A percentile compares a stretch with the other conserved stretches of the same genome.
phyloP scores from a whole-genome alignment of 768 basidiomycete genomes.

The Gymnopilus junonius region DNA sequence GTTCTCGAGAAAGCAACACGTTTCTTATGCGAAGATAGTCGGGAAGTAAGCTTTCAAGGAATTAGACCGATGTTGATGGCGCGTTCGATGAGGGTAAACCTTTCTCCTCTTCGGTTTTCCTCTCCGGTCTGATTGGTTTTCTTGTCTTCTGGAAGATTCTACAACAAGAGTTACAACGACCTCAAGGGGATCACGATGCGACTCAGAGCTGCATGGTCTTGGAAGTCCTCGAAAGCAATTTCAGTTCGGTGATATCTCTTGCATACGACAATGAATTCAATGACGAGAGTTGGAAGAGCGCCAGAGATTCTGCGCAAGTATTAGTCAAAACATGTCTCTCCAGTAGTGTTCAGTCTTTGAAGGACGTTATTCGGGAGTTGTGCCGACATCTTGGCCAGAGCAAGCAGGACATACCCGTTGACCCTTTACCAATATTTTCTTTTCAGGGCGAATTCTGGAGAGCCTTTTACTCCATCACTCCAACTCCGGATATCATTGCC shows the following conservation, averaged over 20 bases:
- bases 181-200: conserved; percentile 21
- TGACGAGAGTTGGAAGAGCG: conserved; percentile 37
- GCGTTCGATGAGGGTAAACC: conserved; percentile 64
- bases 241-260: conserved; percentile 38
- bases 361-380: conserved; percentile 32
- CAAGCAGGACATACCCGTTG: conserved; percentile 15
- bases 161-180: conserved; percentile 30
- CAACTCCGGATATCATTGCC: conserved; percentile 56
- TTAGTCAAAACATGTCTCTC: conserved; percentile 37
- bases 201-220: conserved; percentile 27
- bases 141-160: conserved; percentile 32
- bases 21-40: conserved; percentile 80
- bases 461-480: conserved; percentile 61
- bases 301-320: conserved; percentile 37
- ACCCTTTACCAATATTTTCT: conserved; percentile 36
- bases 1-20: conserved; percentile 74
- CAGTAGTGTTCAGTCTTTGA: conserved; percentile 36
- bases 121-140: neutral
- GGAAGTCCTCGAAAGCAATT: conserved; percentile 42
- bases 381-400: conserved; percentile 34
- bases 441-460: conserved; percentile 72
- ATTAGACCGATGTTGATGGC: conserved; percentile 64
- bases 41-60: conserved; percentile 72
- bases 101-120: conserved; percentile 26
- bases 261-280: conserved; percentile 40